phyloP scores from a whole-genome alignment of 139 green algal genomes.

The Chloropicon primus region DNA sequence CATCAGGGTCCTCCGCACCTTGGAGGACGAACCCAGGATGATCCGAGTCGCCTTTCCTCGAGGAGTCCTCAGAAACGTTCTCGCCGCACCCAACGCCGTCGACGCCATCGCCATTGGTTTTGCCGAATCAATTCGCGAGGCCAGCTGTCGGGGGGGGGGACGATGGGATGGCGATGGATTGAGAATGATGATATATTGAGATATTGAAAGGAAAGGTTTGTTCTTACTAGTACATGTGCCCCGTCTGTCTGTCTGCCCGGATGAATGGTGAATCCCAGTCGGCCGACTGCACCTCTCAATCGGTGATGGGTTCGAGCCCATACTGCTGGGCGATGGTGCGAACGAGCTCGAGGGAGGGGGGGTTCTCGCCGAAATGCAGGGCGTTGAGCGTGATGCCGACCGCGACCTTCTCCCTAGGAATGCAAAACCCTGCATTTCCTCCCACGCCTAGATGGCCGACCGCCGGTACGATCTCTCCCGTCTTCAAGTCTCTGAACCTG shows the following conservation, averaged over 20 bases:
- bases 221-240: too few species aligned
- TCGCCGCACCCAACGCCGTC: not conserved
- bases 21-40: conserved; percentile 3
- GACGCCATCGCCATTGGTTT: too few species aligned
- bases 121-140: too few species aligned
- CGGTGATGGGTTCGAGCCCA: not conserved
- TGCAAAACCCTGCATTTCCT: not conserved
- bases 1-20: not conserved
- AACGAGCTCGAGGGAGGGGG: not conserved
- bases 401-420: not conserved
- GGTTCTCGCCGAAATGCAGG: not conserved
- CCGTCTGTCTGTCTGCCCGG: too few species aligned
- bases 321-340: not conserved
- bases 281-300: too few species aligned
- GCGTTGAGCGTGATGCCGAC: not conserved
- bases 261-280: too few species aligned
- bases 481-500: not conserved
- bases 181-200: too few species aligned
- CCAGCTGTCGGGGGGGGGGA: too few species aligned
- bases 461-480: not conserved
- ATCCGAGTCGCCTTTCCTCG: conserved; percentile 3
- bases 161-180: too few species aligned
- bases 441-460: not conserved
- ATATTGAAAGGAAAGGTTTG: too few species aligned
- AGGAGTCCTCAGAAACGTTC: not conserved